Base-by-base conservation (phyloP, 768 basidiomycete genomes). In the Pholiota conissans region DNA sequence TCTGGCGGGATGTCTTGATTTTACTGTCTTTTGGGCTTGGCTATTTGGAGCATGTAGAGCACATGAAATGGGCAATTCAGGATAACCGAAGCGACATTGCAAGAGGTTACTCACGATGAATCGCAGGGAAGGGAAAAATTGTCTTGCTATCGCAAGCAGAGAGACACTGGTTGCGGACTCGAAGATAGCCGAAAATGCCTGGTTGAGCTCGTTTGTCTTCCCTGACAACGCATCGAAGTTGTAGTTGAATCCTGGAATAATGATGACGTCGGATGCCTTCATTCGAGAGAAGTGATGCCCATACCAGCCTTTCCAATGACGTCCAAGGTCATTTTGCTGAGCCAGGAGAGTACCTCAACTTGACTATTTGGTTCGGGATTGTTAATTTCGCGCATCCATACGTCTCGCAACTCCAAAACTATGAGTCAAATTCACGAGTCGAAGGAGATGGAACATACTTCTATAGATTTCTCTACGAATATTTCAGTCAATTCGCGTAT, bases 301-400 rank as follows among this genome's bases (percentile, higher is more conserved):
- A 70, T 75, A 62, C 87, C 85, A 73, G 76, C 86, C 32, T 88
- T 74, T 7, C 90, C 90, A 50, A 94, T 91, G 55, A 90, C 82
- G 60, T 93, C 91, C 8, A 93, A 74, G 3, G 90, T 91, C 49
- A 82, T 81, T 55, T 81, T 82, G 39, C 82, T 84, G 3, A 92
- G 73, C 83, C 85, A 90, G 3, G 76, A 72, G 34, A 87, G 73
- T 1, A 85, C 81, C 35, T 94, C 86, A 30, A 91, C 73, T 6
- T 70, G 71, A 4, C 60, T 69, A 1, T 46, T 58, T 32, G 49
- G 64, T 11, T 63, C 67, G 49, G 73, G 58, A 24, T 69, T 69
- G 18, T 65, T 54, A 20, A 74, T 70, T 58, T 81, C 73, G 1
- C 62, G 48, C 0, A 60, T 61, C 81, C 76, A 81, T 48, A 79